Base-by-base conservation (phyloP, 225 moss, liverwort and hornwort genomes). In the Polytrichum formosum region DNA sequence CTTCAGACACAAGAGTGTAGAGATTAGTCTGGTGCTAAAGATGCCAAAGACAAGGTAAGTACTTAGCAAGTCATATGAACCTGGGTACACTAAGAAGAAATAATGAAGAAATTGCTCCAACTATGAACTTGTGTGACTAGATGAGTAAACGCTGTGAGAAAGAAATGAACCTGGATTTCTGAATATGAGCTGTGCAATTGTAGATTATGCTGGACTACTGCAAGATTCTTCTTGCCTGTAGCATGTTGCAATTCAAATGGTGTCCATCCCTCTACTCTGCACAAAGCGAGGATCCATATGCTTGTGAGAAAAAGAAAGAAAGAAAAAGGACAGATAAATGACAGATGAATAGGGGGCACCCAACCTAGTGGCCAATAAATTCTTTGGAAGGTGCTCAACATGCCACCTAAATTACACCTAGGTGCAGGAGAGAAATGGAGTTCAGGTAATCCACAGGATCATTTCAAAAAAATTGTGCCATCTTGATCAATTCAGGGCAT, bases 141-240 rank as follows among this genome's bases (percentile, higher is more conserved):
- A 46, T 46, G 16, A 46, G 46, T 46, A 13, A 46, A 46, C 4
- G 4, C 46, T 46, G 37, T 37, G 64, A 71, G 60, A 19, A 63
- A 59, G 25, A 74, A 56, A 64, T 63, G 53, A 54, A 96, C 96
- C 90, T 92, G 77, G 37, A 98, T 98, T 78, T 98, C 82, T 55
- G 97, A 76, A 70, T 98, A 98, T 13, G 92, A 80, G 61, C 97
- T 98, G 64, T 84, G 89, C 54, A 98, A 67, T 13, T 82, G 80
- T 73, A 98, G 62, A 59, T 87, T 82, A 75, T 98, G 97, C 67
- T 70, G 82, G 56, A 91, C 81, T 4, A 72, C 74, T 60, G 85
- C 75, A 13, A 75, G 78, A 54, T 85, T 80, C 61, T 54, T 66
- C 62, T 69, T 80, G 62, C 97, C 97, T 60, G 94, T 92, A 71